Evolutionary conservation across 2,329 filamentous ascomycete genomes (phyloP), one percentile per base, ranked within the genome.

Genomic region (Paecilomyces variotii): DNA sequence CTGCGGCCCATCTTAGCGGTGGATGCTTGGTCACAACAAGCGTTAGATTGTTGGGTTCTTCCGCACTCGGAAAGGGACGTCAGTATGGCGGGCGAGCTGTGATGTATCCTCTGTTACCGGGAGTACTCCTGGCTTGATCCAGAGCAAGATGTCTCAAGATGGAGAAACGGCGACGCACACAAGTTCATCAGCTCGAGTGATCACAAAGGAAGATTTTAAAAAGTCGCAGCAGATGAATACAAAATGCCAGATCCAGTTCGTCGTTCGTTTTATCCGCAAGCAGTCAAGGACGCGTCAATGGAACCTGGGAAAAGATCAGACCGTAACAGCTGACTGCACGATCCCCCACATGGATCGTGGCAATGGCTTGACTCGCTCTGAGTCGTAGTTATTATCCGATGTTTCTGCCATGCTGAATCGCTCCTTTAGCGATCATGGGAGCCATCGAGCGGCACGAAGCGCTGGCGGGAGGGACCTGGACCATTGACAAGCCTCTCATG

Each of bases 1-100:
- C 60, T 68, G 56, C 67, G 67, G 57, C 67, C 70, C 70, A 72
- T 74, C 27, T 25, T 35, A 14, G 39, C 39, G 19, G 39, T 24
- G 24, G 35, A 14, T 14, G 39, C 39, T 19, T 45, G 7, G 27
- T 54, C 26, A 26, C 53, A 34, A 14, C 27, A n/a, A 24, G 50
- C 56, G 34, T 57, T 11, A 62, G 63, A 35, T 63, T 24, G 27
- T 19, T 11, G 14, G 34, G 19, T 32, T 27, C 45, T 50, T 32
- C 28, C 4, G 28, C 28, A 11, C 53, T 32, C 30, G 30, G 30
- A 32, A 32, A 9, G 30, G 30, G 30, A 32, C 30, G 30, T 32
- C 30, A 10, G 30, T 32, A 32, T 32, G 30, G 30, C 30, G 30
- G 30, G 30, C 19, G 30, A 32, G 5, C 12, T 24, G 53, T 52